Percentiles rank a stretch among this genome's conserved stretches.
Evolutionary conservation across 441 rosid species (phyloP).

Genomic region (Eruca vesicaria): DNA sequence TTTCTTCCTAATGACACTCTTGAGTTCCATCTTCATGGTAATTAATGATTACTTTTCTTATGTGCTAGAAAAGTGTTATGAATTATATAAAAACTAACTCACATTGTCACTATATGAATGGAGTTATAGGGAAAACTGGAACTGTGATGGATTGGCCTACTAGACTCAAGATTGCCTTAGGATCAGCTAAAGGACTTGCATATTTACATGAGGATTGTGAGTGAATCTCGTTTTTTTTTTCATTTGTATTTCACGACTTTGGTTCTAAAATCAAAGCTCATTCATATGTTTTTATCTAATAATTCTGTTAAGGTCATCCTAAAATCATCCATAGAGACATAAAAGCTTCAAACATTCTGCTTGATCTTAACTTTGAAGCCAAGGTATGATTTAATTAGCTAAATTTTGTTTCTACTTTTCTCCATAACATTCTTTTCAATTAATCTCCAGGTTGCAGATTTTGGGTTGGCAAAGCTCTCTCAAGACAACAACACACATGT

Average conservation of each 20-base stretch:
- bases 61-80: neutral
- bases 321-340: constrained; percentile 85
- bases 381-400: constrained; percentile 42
- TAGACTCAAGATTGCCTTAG: constrained; percentile 74
- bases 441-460: constrained; percentile 72
- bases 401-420: neutral
- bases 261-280: neutral
- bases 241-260: neutral
- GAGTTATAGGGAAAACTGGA: constrained; percentile 46
- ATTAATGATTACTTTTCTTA: constrained; percentile 10
- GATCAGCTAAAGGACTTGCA: constrained; percentile 87
- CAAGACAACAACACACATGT: constrained; percentile 70
- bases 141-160: constrained; percentile 64
- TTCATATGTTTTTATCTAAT: neutral
- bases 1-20: constrained; percentile 77
- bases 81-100: neutral
- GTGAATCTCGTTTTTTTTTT: constrained; percentile 9
- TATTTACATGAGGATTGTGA: constrained; percentile 91
- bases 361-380: constrained; percentile 63
- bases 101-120: neutral
- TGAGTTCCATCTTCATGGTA: constrained; percentile 86
- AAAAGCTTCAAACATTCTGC: constrained; percentile 78
- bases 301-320: constrained; percentile 58
- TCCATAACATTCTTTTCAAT: neutral
- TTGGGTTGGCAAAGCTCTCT: constrained; percentile 79